These are phyloP conservation scores for Curvularia spicifera DNA, from an alignment of 2,329 filamentous ascomycete species.

Conservation along the genomic window DNA sequence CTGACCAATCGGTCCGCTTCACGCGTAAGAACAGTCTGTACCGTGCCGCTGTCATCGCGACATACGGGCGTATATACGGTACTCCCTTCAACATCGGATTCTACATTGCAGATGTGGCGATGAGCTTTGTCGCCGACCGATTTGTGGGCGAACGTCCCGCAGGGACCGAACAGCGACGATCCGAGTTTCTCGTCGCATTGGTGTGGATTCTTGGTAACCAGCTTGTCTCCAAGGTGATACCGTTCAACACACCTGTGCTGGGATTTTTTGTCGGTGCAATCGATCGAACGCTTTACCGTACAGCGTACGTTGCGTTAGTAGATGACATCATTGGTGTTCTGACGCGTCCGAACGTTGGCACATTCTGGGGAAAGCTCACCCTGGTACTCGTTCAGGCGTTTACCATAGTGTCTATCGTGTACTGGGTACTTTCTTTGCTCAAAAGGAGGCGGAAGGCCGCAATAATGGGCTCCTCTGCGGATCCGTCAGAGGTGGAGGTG, in stretches of 20 bases:
- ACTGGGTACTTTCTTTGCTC: not conserved
- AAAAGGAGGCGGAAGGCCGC: not conserved
- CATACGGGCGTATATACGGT: constrained; percentile 23
- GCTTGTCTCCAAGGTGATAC: not conserved
- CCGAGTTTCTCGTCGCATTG: not conserved
- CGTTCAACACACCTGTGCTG: not conserved
- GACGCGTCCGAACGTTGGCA: not conserved
- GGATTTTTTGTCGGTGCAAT: not conserved
- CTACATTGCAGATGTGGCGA: not conserved
- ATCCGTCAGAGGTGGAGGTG: not conserved
- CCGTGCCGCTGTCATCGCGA: constrained; percentile 24
- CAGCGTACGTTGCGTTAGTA: not conserved
- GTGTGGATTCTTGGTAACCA: not conserved
- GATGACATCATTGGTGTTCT: not conserved
- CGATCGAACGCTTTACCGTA: not conserved
- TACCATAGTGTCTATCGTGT: not conserved
- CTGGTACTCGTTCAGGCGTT: not conserved
- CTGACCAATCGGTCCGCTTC: constrained; percentile 23
- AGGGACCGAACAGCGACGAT: not conserved
- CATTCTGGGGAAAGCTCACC: not conserved
- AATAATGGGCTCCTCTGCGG: not conserved
- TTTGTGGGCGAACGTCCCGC: not conserved
- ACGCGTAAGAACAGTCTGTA: constrained; percentile 22
- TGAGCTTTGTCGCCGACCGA: not conserved
- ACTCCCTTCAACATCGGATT: constrained; percentile 12